Evolutionary conservation across 176 grass and related monocot species (phyloP).

Genomic region (Tillandsia leiboldiana): DNA sequence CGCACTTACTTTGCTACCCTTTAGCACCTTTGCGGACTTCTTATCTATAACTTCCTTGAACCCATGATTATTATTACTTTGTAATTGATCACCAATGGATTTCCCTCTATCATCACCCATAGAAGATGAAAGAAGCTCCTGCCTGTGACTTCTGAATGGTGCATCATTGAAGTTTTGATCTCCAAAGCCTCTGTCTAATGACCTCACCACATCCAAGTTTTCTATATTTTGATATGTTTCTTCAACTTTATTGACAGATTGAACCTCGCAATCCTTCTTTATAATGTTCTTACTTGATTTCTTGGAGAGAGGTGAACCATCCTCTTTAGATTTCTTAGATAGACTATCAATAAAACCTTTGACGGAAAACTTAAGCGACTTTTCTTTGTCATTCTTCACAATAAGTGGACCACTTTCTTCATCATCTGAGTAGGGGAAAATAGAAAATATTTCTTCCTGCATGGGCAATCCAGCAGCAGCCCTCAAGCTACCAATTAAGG

Average conservation of each 20-base stretch:
- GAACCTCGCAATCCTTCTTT: constrained; percentile 47
- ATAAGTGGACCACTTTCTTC: constrained; percentile 45
- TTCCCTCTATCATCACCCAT: constrained; percentile 31
- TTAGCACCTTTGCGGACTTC: constrained; percentile 35
- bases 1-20: constrained; percentile 42
- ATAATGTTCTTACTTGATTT: constrained; percentile 54
- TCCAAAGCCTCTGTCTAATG: constrained; percentile 38
- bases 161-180: constrained; percentile 39
- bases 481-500: constrained; percentile 69
- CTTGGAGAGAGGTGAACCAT: constrained; percentile 34
- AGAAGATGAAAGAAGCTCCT: constrained; percentile 37
- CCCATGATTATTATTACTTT: neutral
- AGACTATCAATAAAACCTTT: constrained; percentile 63
- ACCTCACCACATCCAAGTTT: constrained; percentile 44
- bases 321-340: constrained; percentile 40
- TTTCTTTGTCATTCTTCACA: constrained; percentile 66
- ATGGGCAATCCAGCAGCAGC: constrained; percentile 72
- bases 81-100: constrained; percentile 9
- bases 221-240: constrained; percentile 28
- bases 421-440: constrained; percentile 56
- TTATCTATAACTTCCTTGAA: constrained; percentile 20
- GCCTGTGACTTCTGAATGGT: constrained; percentile 32
- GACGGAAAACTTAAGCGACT: constrained; percentile 69
- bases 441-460: constrained; percentile 41
- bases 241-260: constrained; percentile 21